Evolutionary conservation across 106 monocot genomes (phyloP), one percentile per base, ranked within the genome.

Genomic region (Posidonia australis): DNA sequence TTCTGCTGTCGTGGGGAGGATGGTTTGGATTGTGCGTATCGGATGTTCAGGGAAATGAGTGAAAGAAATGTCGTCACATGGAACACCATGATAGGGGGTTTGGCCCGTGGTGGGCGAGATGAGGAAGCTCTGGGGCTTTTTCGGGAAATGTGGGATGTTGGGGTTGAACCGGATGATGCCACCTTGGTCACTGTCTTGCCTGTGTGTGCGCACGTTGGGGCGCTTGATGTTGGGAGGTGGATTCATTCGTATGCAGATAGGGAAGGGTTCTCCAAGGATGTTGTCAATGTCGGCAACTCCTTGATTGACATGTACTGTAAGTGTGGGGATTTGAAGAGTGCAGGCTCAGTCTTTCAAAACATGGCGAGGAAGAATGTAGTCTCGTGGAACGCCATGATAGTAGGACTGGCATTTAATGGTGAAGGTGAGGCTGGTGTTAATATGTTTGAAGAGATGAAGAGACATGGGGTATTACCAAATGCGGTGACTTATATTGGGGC

Each of bases 21-120:
- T 14, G 78, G 86, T 70, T 48, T 90, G 54, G 58, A 63, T 0
- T 56, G 23, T 51, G 90, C 84, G 0, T 60, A 68, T 21, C 61
- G 18, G 45, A 20, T 90, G 43, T 90, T 90, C 51, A 66, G 64
- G 22, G 53, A 82, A 44, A 90, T 90, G 60, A 72, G 51, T 54
- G 32, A 31, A 52, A 86, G 70, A 68, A 78, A 32, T 53, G 30
- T 63, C 0, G 67, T 78, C 18, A 54, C 72, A 13, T 78, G 78
- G 78, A 78, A 78, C 25, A 67, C 74, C 1, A 75, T 75, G 67
- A 75, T 75, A 16, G 30, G 21, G 1, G 67, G 67, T 4, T 55
- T 72, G 14, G 60, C 67, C 5, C 64, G 36, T 47, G 42, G 46
- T 18, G 44, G 63, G 17, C 54, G 36, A 20, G 62, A 72, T 42